Evolutionary conservation across 768 basidiomycete genomes (phyloP).

Genomic region (Grammothele lineata): DNA sequence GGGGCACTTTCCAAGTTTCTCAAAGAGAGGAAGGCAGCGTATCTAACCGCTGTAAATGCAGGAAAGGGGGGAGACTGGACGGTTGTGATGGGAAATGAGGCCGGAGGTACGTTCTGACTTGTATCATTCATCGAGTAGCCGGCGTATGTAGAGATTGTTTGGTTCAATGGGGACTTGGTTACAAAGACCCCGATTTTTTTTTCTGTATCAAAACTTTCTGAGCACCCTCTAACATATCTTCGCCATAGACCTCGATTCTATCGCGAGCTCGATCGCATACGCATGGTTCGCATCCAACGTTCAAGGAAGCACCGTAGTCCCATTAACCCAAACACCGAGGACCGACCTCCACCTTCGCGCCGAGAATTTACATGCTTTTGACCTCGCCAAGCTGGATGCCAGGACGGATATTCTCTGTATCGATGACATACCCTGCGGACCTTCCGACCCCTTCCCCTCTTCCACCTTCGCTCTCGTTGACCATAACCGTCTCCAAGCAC

Average conservation of each 20-base stretch:
- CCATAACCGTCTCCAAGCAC: slow-evolving; percentile 67
- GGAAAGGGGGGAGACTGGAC: slow-evolving; percentile 64
- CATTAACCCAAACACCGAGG: slow-evolving; percentile 67
- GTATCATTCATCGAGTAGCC: too few species aligned
- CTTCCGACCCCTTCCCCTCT: slow-evolving; percentile 43
- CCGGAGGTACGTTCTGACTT: slow-evolving; percentile 70
- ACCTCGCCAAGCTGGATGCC: slow-evolving; percentile 49
- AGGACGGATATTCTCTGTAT: slow-evolving; percentile 59
- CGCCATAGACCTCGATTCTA: slow-evolving; percentile 76
- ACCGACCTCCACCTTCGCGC: slow-evolving; percentile 74
- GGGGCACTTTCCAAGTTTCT: slow-evolving; percentile 10
- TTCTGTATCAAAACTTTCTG: neutral
- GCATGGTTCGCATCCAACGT: slow-evolving; percentile 64
- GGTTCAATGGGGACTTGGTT: too few species aligned
- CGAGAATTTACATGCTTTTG: slow-evolving; percentile 81
- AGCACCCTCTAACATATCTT: neutral
- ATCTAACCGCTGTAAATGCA: slow-evolving; percentile 50
- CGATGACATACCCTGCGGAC: slow-evolving; percentile 49
- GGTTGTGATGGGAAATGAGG: slow-evolving; percentile 93
- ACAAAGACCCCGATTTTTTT: too few species aligned
- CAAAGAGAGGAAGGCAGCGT: slow-evolving; percentile 42
- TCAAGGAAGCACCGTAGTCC: slow-evolving; percentile 44
- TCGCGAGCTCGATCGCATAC: slow-evolving; percentile 83
- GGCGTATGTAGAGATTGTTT: too few species aligned
- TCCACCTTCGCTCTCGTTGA: slow-evolving; percentile 80